Conservation (phyloP, 2,329 filamentous ascomycete species). For the Aspergillus sp. region DNA sequence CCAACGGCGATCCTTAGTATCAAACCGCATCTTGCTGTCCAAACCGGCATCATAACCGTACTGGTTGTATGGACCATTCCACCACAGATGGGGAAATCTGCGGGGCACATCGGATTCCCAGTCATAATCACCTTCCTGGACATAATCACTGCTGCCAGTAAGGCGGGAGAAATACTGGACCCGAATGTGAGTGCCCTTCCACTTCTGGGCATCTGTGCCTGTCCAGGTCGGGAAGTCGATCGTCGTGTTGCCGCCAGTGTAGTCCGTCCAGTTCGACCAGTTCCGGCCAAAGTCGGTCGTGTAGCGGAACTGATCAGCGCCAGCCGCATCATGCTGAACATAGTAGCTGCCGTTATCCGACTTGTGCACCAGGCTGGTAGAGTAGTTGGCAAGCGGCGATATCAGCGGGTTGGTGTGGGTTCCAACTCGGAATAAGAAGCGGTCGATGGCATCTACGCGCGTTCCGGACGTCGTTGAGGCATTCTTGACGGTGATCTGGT, state of each 20-base stretch:
- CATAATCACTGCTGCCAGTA: constrained; percentile 59
- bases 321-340: constrained; percentile 60
- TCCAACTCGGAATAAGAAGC: constrained; percentile 63
- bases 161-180: constrained; percentile 64
- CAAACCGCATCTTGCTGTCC: constrained; percentile 53
- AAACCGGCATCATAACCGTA: constrained; percentile 65
- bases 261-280: constrained; percentile 61
- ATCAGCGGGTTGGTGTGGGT: constrained; percentile 59
- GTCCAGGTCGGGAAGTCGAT: constrained; percentile 55
- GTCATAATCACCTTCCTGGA: constrained; percentile 60
- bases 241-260: constrained; percentile 52
- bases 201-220: constrained; percentile 58
- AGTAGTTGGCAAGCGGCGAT: constrained; percentile 62
- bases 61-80: constrained; percentile 63
- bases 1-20: constrained; percentile 54
- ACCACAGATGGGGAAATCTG: constrained; percentile 62
- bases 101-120: constrained; percentile 43
- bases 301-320: constrained; percentile 64
- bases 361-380: constrained; percentile 52
- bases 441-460: constrained; percentile 55
- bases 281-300: constrained; percentile 60
- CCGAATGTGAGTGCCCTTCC: constrained; percentile 63
- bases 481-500: constrained; percentile 59
- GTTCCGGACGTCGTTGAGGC: constrained; percentile 47
- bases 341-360: constrained; percentile 46